Evolutionary conservation across 2,329 filamentous ascomycete genomes (phyloP).

Genomic region (Paecilomyces dactylethromorphus): DNA sequence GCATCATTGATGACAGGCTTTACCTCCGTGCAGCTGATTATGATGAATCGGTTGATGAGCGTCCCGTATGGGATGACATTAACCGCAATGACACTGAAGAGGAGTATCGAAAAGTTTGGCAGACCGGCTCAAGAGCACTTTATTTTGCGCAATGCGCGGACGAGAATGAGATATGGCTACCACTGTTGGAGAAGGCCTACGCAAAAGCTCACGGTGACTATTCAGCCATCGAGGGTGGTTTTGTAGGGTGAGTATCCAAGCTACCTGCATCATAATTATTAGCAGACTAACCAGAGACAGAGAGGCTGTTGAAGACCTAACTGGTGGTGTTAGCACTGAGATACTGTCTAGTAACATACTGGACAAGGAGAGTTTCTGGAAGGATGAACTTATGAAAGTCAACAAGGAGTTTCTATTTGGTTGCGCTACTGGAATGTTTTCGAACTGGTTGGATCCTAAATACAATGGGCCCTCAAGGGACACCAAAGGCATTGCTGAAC

Average conservation of each 20-base stretch:
- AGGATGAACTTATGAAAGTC: constrained; percentile 69
- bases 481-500: constrained; percentile 39
- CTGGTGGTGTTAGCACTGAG: constrained; percentile 45
- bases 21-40: constrained; percentile 77
- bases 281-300: constrained; percentile 16
- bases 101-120: constrained; percentile 64
- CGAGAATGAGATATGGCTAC: constrained; percentile 76
- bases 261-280: not conserved
- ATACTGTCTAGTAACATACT: constrained; percentile 41
- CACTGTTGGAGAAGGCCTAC: constrained; percentile 72
- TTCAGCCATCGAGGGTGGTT: constrained; percentile 66
- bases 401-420: constrained; percentile 64
- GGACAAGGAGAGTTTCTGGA: constrained; percentile 76
- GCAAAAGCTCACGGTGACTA: constrained; percentile 82
- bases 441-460: constrained; percentile 36
- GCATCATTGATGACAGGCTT: constrained; percentile 85
- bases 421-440: constrained; percentile 40
- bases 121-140: constrained; percentile 68
- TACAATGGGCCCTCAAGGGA: constrained; percentile 28
- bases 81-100: constrained; percentile 67
- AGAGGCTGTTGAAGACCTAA: constrained; percentile 54
- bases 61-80: constrained; percentile 67
- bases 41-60: constrained; percentile 69
- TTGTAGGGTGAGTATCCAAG: constrained; percentile 48
- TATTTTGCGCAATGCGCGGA: constrained; percentile 73